Conservation (phyloP, 148 eudicot species). For the Heliosperma pusillum region DNA sequence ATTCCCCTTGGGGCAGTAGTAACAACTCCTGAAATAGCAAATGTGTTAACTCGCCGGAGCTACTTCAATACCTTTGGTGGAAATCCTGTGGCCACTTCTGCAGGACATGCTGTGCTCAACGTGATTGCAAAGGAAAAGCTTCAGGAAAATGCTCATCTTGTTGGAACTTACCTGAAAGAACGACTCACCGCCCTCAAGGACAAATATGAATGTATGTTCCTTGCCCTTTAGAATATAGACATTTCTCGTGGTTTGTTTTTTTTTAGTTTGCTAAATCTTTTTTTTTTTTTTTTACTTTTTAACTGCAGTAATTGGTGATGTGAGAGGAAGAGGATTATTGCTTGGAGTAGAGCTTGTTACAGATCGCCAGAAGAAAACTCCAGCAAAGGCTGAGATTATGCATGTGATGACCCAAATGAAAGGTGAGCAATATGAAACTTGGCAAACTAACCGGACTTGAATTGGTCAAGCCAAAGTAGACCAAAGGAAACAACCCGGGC, state of each 20-base stretch:
- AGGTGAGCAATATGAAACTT: constrained; percentile 34
- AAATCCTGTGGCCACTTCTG: constrained; percentile 91
- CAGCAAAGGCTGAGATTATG: constrained; percentile 75
- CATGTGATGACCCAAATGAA: constrained; percentile 96
- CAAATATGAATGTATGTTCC: constrained; percentile 68
- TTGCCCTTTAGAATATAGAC: no score
- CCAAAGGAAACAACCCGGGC: no score
- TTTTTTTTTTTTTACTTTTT: background rate
- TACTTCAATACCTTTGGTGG: constrained; percentile 99
- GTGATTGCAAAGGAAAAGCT: constrained; percentile 89
- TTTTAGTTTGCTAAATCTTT: background rate
- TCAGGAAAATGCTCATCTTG: constrained; percentile 75
- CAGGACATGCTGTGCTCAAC: constrained; percentile 81
- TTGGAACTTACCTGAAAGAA: constrained; percentile 78
- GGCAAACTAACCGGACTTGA: no score
- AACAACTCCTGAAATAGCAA: constrained; percentile 91
- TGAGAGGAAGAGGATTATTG: constrained; percentile 91
- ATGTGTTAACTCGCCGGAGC: constrained; percentile 68
- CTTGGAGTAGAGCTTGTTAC: constrained; percentile 92
- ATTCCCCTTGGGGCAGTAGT: constrained; percentile 97
- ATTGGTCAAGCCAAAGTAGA: no score
- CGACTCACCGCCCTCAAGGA: constrained; percentile 65
- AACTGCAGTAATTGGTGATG: constrained; percentile 91
- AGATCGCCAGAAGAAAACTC: constrained; percentile 77
- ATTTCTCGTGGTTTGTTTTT: background rate